Conservation (phyloP, 1,284 basidiomycete genomes). For the Violaceomyces palustris region DNA sequence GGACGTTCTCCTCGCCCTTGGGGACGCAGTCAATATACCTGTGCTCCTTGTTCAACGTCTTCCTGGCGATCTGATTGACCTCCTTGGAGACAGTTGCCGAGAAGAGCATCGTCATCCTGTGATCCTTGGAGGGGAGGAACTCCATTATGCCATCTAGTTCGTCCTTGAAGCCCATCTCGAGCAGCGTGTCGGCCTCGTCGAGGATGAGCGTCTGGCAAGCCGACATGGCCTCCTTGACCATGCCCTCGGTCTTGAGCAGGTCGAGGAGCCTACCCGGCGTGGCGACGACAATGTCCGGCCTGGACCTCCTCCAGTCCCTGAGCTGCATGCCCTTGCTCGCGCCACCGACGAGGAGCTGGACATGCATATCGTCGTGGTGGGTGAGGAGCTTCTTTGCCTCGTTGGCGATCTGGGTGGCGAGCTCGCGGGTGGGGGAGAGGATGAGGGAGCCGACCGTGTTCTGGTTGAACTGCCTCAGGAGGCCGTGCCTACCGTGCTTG, state of each 20-base stretch:
- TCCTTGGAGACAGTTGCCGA: conserved; percentile 69
- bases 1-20: conserved; percentile 63
- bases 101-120: conserved; percentile 88
- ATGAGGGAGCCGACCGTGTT: conserved; percentile 69
- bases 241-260: conserved; percentile 58
- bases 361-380: conserved; percentile 58
- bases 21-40: conserved; percentile 62
- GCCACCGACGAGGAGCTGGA: conserved; percentile 78
- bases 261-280: conserved; percentile 88
- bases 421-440: conserved; percentile 87
- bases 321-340: conserved; percentile 65
- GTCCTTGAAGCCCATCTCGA: conserved; percentile 92
- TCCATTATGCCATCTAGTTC: conserved; percentile 74
- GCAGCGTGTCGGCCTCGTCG: conserved; percentile 90
- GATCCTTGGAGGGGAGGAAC: conserved; percentile 64
- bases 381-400: conserved; percentile 70
- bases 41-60: conserved; percentile 63
- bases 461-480: conserved; percentile 30
- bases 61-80: conserved; percentile 56
- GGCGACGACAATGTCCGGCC: conserved; percentile 81
- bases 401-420: conserved; percentile 86
- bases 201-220: conserved; percentile 70
- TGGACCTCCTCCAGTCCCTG: conserved; percentile 62
- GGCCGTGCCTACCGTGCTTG: conserved; percentile 16
- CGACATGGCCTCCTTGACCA: conserved; percentile 33